Conservation (phyloP, 805 yeast genomes). For the Zygoascus flipseniorum region DNA sequence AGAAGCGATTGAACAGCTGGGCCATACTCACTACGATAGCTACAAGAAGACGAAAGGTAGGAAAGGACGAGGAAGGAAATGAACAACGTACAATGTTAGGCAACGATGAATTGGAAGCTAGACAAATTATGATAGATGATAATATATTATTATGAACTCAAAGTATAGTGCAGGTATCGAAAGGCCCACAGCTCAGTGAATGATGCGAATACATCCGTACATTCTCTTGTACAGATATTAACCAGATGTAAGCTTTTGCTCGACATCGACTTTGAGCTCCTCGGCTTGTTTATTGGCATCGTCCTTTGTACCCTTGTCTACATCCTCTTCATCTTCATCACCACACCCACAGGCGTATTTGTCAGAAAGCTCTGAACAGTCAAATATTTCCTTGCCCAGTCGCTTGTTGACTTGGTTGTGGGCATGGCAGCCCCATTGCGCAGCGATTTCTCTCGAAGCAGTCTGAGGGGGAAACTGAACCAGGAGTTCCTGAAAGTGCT, state of each 20-base stretch:
- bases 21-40: constrained; percentile 25
- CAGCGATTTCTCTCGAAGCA: constrained; percentile 66
- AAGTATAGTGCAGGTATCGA: too few species aligned
- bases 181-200: too few species aligned
- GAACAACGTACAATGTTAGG: background rate
- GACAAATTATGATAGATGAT: background rate
- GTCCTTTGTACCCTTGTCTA: constrained; percentile 9
- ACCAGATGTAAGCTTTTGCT: constrained; percentile 5
- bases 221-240: background rate
- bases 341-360: constrained; percentile 98
- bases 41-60: constrained; percentile 17
- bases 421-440: constrained; percentile 92
- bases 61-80: background rate
- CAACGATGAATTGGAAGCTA: background rate
- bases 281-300: background rate
- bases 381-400: constrained; percentile 62
- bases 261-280: constrained; percentile 5
- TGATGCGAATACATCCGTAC: too few species aligned
- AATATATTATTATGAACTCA: background rate
- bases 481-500: constrained; percentile 71
- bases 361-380: constrained; percentile 76
- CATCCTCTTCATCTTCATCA: constrained; percentile 49
- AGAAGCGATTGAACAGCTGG: constrained; percentile 16
- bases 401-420: constrained; percentile 81
- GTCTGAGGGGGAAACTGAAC: constrained; percentile 78